Percentiles rank a stretch among this genome's conserved stretches.
phyloP scores from a whole-genome alignment of 2,329 filamentous ascomycete species.

The Penicillium psychrosexuale region DNA sequence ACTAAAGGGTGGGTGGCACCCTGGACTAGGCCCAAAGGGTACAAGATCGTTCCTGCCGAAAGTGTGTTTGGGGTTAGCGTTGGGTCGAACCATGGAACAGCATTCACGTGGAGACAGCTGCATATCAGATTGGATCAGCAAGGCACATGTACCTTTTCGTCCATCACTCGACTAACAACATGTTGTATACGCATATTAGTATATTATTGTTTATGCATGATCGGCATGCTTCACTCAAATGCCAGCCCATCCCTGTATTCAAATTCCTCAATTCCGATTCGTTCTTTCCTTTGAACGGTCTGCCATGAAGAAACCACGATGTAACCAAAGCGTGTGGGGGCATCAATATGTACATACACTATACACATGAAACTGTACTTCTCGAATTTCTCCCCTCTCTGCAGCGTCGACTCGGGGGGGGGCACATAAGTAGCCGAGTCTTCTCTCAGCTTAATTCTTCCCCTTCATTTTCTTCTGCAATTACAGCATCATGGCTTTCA shows the following conservation, averaged over 20 bases:
- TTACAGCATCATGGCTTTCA: slow-evolving; percentile 9
- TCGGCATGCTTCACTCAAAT: not conserved
- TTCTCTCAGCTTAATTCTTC: not conserved
- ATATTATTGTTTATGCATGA: not conserved
- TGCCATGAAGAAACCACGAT: not conserved
- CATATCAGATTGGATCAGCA: slow-evolving; percentile 13
- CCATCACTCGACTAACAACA: too few relatives aligned
- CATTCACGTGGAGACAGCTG: slow-evolving; percentile 12
- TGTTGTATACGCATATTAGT: not conserved
- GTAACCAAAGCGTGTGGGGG: not conserved
- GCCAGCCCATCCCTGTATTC: slow-evolving; percentile 2
- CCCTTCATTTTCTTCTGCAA: not conserved
- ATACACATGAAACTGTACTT: not conserved
- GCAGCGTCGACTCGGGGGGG: too few relatives aligned
- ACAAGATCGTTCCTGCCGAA: slow-evolving; percentile 3
- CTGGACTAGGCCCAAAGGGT: not conserved
- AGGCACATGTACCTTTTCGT: not conserved
- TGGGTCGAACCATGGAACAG: not conserved
- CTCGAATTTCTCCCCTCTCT: not conserved
- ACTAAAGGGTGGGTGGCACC: not conserved
- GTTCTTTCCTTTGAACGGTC: not conserved
- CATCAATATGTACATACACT: not conserved
- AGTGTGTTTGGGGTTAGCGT: not conserved
- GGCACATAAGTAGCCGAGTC: not conserved
- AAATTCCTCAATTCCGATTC: not conserved